Evolutionary conservation across 345 rosid genomes (phyloP), one percentile per base, ranked within the genome.

Genomic region (Melaleuca quinquenervia): DNA sequence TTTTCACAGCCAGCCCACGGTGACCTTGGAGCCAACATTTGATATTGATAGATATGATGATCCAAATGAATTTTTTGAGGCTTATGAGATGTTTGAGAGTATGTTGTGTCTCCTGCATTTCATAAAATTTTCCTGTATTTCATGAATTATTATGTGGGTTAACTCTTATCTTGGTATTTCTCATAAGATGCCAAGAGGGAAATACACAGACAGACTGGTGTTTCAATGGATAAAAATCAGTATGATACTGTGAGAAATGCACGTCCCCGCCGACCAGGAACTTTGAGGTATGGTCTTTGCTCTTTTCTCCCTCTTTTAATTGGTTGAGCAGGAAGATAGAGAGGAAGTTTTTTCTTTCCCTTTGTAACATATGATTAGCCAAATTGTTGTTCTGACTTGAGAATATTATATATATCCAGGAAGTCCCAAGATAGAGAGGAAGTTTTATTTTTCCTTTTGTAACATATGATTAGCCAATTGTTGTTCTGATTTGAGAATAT

Each of bases 11-110:
- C 91, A 89, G 87, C 90, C 93, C 58, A 84, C 86, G 84, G 90
- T 87, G 75, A 86, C 44, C 86, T 87, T 91, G 84, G 94, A 90
- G 60, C 94, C 91, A 76, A 88, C 85, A 85, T 93, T 95, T 88
- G 96, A 95, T 87, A 82, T 89, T 82, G 94, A 90, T 85, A 91
- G 92, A 85, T 88, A 91, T 86, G 92, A 90, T 55, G 96, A 90
- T 50, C 96, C 96, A 11, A 93, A 91, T 52, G 98, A 97, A 24
- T 96, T 87, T 87, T 96, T 95, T 88, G 86, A 85, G 83, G 98
- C 95, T 74, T 95, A 64, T 87, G 98, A 93, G 82, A 93, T 85
- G 87, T 88, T 56, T 84, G 89, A 91, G 86, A 88, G 99, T 97
- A 92, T 92, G 96, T 86, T 86, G 60, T 6, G 45, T 21, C 80